A percentile compares a stretch with the other conserved stretches of the same genome.
Conservation (phyloP, 2,329 filamentous ascomycete species). For the Colletotrichum trifolii region DNA sequence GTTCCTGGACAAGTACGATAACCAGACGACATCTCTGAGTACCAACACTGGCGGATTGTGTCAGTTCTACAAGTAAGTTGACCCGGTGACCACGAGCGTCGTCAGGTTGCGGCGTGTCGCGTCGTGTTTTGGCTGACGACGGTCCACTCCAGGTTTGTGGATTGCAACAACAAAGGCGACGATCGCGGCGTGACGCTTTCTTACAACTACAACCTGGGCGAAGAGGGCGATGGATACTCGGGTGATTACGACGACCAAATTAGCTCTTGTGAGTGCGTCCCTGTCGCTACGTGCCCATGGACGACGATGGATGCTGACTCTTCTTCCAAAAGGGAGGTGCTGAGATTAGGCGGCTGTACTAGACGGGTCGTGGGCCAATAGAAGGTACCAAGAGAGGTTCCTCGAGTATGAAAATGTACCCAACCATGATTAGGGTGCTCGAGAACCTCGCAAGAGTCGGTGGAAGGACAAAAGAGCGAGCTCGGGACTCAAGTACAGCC, state of each 20-base stretch:
- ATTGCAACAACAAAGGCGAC: conserved; percentile 29
- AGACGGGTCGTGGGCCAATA: too few relatives aligned
- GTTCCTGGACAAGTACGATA: conserved; percentile 28
- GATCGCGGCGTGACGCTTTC: conserved; percentile 21
- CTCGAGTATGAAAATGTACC: too few relatives aligned
- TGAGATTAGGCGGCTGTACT: conserved; percentile 1
- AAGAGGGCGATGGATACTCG: conserved; percentile 5
- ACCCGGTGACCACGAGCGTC: not conserved
- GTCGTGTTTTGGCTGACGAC: not conserved
- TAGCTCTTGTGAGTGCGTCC: conserved; percentile 25
- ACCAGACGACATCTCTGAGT: conserved; percentile 28
- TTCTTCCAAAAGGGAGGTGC: conserved; percentile 16
- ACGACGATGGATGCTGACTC: not conserved
- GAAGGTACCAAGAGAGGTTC: too few relatives aligned
- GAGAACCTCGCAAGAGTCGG: too few relatives aligned
- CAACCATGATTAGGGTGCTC: too few relatives aligned
- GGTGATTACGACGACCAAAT: conserved; percentile 34
- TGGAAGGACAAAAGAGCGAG: too few relatives aligned
- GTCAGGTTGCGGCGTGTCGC: not conserved
- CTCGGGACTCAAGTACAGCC: not conserved
- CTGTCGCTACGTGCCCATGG: not conserved
- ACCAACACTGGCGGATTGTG: conserved; percentile 30
- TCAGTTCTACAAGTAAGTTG: conserved; percentile 30
- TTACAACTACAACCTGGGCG: conserved; percentile 29
- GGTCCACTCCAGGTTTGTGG: not conserved